A percentile compares a stretch with the other conserved stretches of the same genome.
Evolutionary conservation across 2,329 filamentous ascomycete genomes (phyloP).

Genomic region (Paraphoma chrysanthemicola): DNA sequence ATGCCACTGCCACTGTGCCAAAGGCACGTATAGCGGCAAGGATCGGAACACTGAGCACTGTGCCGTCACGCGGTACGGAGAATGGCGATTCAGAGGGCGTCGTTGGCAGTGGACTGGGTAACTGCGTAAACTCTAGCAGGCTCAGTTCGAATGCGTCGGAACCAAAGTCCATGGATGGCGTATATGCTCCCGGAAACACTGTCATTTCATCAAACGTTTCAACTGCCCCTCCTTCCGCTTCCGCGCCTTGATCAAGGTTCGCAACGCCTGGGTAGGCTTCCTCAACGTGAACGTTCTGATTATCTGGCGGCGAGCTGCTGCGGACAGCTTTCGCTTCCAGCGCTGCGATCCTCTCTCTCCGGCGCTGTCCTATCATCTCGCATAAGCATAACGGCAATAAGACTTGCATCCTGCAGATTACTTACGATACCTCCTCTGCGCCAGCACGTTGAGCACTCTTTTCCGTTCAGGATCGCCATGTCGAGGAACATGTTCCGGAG

Average conservation of each 20-base stretch:
- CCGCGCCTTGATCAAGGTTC: background rate
- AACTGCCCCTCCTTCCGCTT: background rate
- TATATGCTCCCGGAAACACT: background rate
- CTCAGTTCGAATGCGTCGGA: conserved; percentile 19
- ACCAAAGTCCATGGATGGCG: conserved; percentile 12
- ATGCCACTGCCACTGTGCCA: conserved; percentile 17
- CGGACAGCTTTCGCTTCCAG: conserved; percentile 32
- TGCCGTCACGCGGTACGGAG: conserved; percentile 21
- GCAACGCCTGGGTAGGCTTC: background rate
- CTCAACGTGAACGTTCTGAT: background rate
- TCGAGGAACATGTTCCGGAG: conserved; percentile 25
- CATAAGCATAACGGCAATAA: background rate
- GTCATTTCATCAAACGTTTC: background rate
- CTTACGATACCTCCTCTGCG: conserved; percentile 41
- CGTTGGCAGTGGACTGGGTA: background rate
- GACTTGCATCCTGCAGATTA: background rate
- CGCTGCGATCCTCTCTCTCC: conserved; percentile 31
- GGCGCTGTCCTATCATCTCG: conserved; percentile 27
- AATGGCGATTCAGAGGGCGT: background rate
- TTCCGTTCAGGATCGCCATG: conserved; percentile 38
- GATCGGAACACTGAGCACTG: conserved; percentile 46
- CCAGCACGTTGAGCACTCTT: conserved; percentile 39
- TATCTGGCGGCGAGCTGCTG: background rate
- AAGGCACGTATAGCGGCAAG: conserved; percentile 40
- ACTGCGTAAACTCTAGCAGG: conserved; percentile 1